phyloP scores from a whole-genome alignment of 176 grass and related monocot species.

The Bonia amplexicaulis region DNA sequence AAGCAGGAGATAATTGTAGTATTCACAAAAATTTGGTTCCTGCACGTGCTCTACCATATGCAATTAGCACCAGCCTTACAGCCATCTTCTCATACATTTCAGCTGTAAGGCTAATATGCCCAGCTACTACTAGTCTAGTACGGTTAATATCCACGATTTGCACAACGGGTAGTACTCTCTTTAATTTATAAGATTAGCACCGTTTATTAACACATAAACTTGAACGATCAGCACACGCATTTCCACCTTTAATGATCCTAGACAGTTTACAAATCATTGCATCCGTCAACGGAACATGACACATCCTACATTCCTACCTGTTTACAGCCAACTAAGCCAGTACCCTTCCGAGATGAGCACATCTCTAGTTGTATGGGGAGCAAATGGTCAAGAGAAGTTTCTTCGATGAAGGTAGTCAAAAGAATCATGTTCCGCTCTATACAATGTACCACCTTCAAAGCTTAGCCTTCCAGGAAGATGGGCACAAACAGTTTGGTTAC shows the following conservation, averaged over 20 bases:
- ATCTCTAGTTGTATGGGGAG: conserved; percentile 6
- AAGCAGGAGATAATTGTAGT: too few species aligned
- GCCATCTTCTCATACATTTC: background rate
- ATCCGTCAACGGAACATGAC: background rate
- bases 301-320: conserved; percentile 34
- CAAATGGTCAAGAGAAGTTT: conserved; percentile 2
- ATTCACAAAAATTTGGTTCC: too few species aligned
- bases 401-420: conserved; percentile 14
- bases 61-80: background rate
- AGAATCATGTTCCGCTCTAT: background rate
- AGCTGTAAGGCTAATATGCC: background rate
- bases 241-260: conserved; percentile 14
- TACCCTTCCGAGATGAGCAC: background rate
- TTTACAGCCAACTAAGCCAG: conserved; percentile 38
- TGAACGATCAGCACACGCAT: background rate
- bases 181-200: background rate
- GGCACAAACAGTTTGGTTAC: conserved; percentile 3
- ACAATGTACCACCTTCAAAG: background rate
- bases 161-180: background rate
- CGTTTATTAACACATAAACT: conserved; percentile 2
- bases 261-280: conserved; percentile 12
- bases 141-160: too few species aligned
- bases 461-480: background rate
- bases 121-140: background rate
- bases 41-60: background rate